Evolutionary conservation across 2,329 filamentous ascomycete species (phyloP), one percentile per base, ranked within the genome.

Genomic region (Achaetomium macrosporum): DNA sequence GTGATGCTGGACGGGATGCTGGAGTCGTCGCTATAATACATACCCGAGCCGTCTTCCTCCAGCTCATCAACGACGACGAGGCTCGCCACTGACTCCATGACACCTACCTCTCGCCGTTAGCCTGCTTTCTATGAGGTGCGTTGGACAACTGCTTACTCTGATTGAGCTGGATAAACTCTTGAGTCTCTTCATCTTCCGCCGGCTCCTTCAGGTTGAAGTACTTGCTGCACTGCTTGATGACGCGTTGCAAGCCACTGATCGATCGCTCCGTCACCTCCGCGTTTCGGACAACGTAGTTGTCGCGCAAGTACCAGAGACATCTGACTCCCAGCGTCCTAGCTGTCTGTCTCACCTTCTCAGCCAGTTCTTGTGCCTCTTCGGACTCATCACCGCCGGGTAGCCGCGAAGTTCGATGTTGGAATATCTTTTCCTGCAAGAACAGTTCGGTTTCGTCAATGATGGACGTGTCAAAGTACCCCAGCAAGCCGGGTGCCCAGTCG

Each of bases 21-120:
- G 42, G 65, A 66, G 59, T 66, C 70, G 60, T 70, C 68, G 60
- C 67, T 71, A 47, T 60, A 62, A 57, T 65, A 76, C 78, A 70
- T 78, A 81, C 79, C 79, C 59, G 79, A 81, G 59, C 69, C 78
- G 50, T 82, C 79, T 48, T 82, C 79, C 56, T 82, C 79, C 51
- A 79, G 63, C 54, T 81, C 76, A 45, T 82, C 79, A 15, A 81
- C 79, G 13, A 81, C 73, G 41, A 78, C 71, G n/a, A 85, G 67
- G 44, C 69, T 71, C 36, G 71, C 72, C 61, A 88, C 73, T n/a
- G 70, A 63, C 13, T 74, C 72, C 12, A 76, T 55, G 4, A 80
- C 70, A 37, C 48, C 73, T 76, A 47, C 10, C 15, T 25, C 29
- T 19, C 19, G 49, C 13, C 19, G 41, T 65, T 61, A 65, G 61